Evolutionary conservation across 2,329 filamentous ascomycete genomes (phyloP).

Genomic region (Colletotrichum sp.): DNA sequence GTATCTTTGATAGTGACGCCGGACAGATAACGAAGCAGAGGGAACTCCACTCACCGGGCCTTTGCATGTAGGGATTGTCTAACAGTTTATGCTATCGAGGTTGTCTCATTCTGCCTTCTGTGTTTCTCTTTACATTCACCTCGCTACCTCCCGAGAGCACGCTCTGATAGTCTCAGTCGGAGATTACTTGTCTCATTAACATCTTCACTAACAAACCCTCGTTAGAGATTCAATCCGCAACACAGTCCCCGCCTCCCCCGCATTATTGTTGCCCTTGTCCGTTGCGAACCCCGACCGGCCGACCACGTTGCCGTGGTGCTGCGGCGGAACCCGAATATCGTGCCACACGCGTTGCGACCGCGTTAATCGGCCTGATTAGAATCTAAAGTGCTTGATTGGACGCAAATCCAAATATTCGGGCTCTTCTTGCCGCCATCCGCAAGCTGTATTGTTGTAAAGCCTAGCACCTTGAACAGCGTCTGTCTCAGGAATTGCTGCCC

Average conservation of each 20-base stretch:
- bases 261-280: not conserved
- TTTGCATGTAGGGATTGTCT: not conserved
- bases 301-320: not conserved
- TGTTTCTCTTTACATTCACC: not conserved
- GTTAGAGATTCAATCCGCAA: not conserved
- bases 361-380: not conserved
- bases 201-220: not conserved
- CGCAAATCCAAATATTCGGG: not conserved
- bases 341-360: not conserved
- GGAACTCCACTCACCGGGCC: not conserved
- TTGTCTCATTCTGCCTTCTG: not conserved
- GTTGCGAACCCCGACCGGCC: not conserved
- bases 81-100: not conserved
- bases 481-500: not conserved
- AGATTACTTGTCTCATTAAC: not conserved
- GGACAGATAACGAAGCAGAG: not conserved
- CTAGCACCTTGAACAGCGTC: fast-evolving
- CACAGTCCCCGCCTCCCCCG: not conserved
- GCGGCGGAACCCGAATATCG: not conserved
- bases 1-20: not conserved
- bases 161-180: not conserved
- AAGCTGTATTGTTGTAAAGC: not conserved
- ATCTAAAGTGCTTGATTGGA: not conserved
- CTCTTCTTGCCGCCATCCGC: not conserved
- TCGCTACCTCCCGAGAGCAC: not conserved